Evolutionary conservation across 306 rosid genomes (phyloP).

Genomic region (Hippophae tibetana): DNA sequence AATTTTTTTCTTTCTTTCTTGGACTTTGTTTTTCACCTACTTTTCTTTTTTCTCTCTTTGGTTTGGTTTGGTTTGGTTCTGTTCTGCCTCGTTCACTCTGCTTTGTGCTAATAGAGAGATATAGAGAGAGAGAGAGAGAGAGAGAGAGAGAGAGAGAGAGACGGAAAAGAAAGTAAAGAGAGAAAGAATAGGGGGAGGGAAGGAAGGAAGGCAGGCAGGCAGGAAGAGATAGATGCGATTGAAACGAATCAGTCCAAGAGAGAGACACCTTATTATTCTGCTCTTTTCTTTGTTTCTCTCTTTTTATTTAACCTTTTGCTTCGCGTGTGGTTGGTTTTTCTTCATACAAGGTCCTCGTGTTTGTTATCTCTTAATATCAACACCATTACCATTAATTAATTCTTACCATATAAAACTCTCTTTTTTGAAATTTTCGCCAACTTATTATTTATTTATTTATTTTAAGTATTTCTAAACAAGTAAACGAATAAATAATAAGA

Average conservation of each 20-base stretch:
- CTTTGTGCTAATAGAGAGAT: slow-evolving; percentile 13
- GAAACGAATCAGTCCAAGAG: slow-evolving; percentile 80
- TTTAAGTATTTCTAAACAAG: not conserved
- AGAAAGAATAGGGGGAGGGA: slow-evolving; percentile 16
- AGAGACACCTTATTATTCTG: slow-evolving; percentile 49
- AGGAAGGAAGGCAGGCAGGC: slow-evolving; percentile 16
- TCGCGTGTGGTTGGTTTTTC: slow-evolving; percentile 56
- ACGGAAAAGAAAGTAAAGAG: slow-evolving; percentile 5
- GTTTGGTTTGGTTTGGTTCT: not conserved
- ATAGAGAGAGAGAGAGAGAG: slow-evolving; percentile 16
- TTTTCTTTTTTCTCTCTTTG: slow-evolving; percentile 4
- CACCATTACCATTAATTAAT: slow-evolving; percentile 3
- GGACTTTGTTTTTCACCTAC: slow-evolving; percentile 36
- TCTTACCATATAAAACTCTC: not conserved
- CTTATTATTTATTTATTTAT: not conserved
- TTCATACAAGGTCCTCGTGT: slow-evolving; percentile 25
- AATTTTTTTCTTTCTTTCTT: not conserved
- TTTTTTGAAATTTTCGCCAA: not conserved
- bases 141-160: slow-evolving; percentile 13
- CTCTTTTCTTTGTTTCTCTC: slow-evolving; percentile 10
- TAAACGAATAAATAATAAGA: not conserved
- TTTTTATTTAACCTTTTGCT: slow-evolving; percentile 25
- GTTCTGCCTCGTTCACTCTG: slow-evolving; percentile 2
- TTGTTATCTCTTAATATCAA: slow-evolving; percentile 28
- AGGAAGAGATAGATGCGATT: slow-evolving; percentile 55